Base-by-base conservation (phyloP, 2,329 filamentous ascomycete genomes). In the Botrytis hyacinthi region DNA sequence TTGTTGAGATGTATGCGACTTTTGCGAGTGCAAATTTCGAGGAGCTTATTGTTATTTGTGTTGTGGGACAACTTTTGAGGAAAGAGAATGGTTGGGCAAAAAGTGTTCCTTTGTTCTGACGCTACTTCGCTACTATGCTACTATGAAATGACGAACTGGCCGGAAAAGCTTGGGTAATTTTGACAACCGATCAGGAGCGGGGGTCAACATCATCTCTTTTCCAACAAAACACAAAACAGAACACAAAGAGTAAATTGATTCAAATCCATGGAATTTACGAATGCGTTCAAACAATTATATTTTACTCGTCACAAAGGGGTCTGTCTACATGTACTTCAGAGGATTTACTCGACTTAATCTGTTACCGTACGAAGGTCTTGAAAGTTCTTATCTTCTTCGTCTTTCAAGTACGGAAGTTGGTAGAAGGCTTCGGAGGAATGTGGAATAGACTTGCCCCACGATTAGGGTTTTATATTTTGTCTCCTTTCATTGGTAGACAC, bases 71-170 rank as follows among this genome's bases (percentile, higher is more conserved):
- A 29, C 35, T 65, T 71, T n/a, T 42, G 70, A 72, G 37, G 16
- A 54, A 66, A 40, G 22, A 72, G 35, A 61, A 48, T 44, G 46
- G 70, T 67, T 67, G 60, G n/a, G 61, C 48, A 59, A 59, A 72
- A 72, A 67, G 70, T 72, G 70, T 72, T 72, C 61, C 66, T 72
- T 72, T 57, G 51, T 48, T 72, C 70, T 65, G 37, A 44, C 46
- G 70, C 60, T 65, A 70, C 62, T 54, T 57, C 51, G 51, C 51
- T 57, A 29, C 51, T 54, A n/a, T 54, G 48, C 40, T 44, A 44
- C 26, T n/a, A 62, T 62, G 35, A 71, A 57, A 62, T 72, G 70
- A 72, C 70, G 70, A 61, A 71, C 63, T 46, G 29, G 35, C 63
- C 63, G 29, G 35, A 51, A 51, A 57, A 71, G 69, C 69, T 71